Base-by-base conservation (phyloP, 1,139 yeast genomes). In the Lodderomyces theae region DNA sequence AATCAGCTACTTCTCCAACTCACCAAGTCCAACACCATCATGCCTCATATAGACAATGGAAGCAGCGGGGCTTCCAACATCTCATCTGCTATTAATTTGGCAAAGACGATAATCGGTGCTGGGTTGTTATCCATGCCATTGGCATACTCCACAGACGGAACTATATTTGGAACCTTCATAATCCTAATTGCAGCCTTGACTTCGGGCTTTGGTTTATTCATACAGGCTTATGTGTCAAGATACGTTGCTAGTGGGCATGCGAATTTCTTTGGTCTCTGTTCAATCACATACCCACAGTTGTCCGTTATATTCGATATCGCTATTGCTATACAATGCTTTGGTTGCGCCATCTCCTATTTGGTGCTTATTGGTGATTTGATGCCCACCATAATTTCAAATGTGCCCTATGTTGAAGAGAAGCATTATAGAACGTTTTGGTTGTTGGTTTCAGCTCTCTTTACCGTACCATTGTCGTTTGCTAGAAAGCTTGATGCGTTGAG, bases 101-200 rank as follows among this genome's bases (percentile, higher is more conserved):
- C 80, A 42, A 85, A 85, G 58, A 85, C 92, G 6, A 82, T 85
- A 42, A 73, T 83, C 13, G 96, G 97, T 3, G 96, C 98, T 0
- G 98, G 98, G 0, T 76, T 92, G 51, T 75, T 92, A 42, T 96
- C 97, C 12, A 83, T 94, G 70, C 97, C 98, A 1, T 83, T 77
- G 54, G 95, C 97, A 0, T 84, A 86, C 60, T 73, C 80, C 42
- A 80, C 90, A n/a, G 95, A 90, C 57, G 96, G 97, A 2, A 60
- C 89, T 2, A 50, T 82, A 1, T 64, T 83, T 25, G 98, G 97
- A 0, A 56, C 79, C 0, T 42, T 76, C 9, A 74, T 89, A 38
- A 76, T 89, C 11, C 17, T 82, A 1, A 46, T 87, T 11, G 95
- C 96, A 0, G 97, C 94, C 0, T 24, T 77, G 2, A 78, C 96